Conservation (phyloP, 495 filamentous ascomycete genomes). For the Lindgomyces ingoldianus region DNA sequence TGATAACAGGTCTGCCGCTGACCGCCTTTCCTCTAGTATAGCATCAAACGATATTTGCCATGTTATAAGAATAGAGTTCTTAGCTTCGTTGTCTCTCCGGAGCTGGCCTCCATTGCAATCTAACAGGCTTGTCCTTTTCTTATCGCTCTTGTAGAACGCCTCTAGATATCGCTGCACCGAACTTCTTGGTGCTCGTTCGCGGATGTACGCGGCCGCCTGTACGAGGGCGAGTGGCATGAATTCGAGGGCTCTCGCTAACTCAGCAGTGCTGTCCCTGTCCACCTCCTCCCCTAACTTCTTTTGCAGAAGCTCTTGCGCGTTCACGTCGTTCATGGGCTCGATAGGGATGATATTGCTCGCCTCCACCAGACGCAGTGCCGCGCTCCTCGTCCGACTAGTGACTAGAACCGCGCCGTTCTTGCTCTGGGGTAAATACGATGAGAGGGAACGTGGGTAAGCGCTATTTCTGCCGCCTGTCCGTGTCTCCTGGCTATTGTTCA, state of each 20-base stretch:
- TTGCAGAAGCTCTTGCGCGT: constrained; percentile 46
- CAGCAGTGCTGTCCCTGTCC: constrained; percentile 6
- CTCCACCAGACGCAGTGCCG: constrained; percentile 41
- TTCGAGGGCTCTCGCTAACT: constrained; percentile 18
- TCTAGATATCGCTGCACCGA: constrained; percentile 42
- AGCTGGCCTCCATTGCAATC: constrained; percentile 38
- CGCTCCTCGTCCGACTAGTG: constrained; percentile 1
- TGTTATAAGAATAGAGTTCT: constrained; percentile 48
- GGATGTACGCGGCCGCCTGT: no score
- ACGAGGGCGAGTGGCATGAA: no score
- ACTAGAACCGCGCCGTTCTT: constrained; percentile 17
- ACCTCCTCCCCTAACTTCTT: constrained; percentile 46
- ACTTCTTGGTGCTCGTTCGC: constrained; percentile 14
- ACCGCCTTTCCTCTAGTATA: constrained; percentile 35
- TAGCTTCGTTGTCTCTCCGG: constrained; percentile 38
- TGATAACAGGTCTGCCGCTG: constrained; percentile 38
- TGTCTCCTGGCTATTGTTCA: neutral
- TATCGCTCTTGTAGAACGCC: constrained; percentile 43
- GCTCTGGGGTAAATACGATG: constrained; percentile 8
- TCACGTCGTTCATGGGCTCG: constrained; percentile 38
- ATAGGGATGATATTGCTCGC: constrained; percentile 45
- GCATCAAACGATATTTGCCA: constrained; percentile 54
- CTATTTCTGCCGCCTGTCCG: neutral
- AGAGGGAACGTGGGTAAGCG: neutral
- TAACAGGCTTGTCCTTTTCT: constrained; percentile 39